Evolutionary conservation across 257 asterid species (phyloP).

Genomic region (Solanum megistacrolobum): DNA sequence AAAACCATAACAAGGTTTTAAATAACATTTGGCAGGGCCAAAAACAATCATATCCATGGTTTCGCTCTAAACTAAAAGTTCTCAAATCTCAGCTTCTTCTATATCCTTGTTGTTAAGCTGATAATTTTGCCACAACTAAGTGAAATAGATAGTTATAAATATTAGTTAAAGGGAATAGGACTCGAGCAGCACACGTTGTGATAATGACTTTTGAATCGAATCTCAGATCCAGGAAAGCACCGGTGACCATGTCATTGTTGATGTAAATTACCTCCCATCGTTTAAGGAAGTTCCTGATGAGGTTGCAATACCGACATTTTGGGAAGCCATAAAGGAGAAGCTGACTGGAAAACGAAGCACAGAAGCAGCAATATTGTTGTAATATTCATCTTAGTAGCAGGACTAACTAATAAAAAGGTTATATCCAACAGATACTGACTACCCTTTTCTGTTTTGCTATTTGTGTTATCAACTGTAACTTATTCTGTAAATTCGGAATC

Average conservation of each 20-base stretch:
- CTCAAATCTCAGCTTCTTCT: not conserved
- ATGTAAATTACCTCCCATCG: constrained; percentile 89
- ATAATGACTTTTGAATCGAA: not conserved
- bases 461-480: not conserved
- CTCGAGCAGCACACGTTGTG: not conserved
- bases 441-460: not conserved
- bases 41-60: not conserved
- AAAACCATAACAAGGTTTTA: not conserved
- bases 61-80: not conserved
- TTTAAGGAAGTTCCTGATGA: constrained; percentile 92
- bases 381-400: not conserved
- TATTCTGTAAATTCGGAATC: not conserved
- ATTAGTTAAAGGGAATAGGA: not conserved
- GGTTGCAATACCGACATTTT: constrained; percentile 79
- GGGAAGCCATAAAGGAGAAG: constrained; percentile 82
- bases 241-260: constrained; percentile 93
- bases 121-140: not conserved
- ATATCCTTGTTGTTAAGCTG: not conserved
- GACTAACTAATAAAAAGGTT: not conserved
- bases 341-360: not conserved
- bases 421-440: not conserved
- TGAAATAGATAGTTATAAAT: not conserved
- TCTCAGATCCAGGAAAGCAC: constrained; percentile 76
- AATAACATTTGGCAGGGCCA: not conserved
- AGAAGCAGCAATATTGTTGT: not conserved